A percentile compares a stretch with the other conserved stretches of the same genome.
Evolutionary conservation across 2,329 filamentous ascomycete genomes (phyloP).

Genomic region (Aspergillus sp.): DNA sequence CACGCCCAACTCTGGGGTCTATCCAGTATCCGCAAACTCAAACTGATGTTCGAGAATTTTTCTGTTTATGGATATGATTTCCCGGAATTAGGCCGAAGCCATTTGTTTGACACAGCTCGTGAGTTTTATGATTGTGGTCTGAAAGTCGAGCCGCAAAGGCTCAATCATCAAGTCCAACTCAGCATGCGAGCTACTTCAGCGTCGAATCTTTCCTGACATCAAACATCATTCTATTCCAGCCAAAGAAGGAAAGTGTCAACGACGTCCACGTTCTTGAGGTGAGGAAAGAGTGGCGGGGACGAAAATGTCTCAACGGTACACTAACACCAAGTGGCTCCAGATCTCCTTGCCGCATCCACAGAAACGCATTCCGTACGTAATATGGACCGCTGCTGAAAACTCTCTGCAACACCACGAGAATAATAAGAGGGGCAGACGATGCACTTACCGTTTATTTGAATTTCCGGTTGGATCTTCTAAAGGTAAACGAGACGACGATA

Average conservation of each 20-base stretch:
- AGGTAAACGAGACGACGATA: not conserved
- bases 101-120: not conserved
- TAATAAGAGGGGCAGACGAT: not conserved
- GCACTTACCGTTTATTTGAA: not conserved
- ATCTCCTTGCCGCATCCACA: conserved; percentile 13
- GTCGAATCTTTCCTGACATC: not conserved
- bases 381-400: conserved; percentile 7
- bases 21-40: too few relatives aligned
- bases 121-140: not conserved
- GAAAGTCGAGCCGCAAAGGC: too few relatives aligned
- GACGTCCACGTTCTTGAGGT: not conserved
- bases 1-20: too few relatives aligned
- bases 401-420: not conserved
- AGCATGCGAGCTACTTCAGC: not conserved
- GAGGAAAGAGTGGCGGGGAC: conserved; percentile 11
- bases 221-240: not conserved
- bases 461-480: not conserved
- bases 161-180: not conserved
- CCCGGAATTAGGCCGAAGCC: not conserved
- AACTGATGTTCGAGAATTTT: not conserved
- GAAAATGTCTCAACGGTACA: conserved; percentile 13
- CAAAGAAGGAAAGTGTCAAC: not conserved
- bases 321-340: conserved; percentile 2
- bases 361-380: conserved; percentile 13
- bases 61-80: not conserved